A percentile compares a stretch with the other conserved stretches of the same genome.
These are phyloP conservation scores for Coniella lustricola DNA, from an alignment of 2,329 filamentous ascomycete species.

Conservation along the genomic window DNA sequence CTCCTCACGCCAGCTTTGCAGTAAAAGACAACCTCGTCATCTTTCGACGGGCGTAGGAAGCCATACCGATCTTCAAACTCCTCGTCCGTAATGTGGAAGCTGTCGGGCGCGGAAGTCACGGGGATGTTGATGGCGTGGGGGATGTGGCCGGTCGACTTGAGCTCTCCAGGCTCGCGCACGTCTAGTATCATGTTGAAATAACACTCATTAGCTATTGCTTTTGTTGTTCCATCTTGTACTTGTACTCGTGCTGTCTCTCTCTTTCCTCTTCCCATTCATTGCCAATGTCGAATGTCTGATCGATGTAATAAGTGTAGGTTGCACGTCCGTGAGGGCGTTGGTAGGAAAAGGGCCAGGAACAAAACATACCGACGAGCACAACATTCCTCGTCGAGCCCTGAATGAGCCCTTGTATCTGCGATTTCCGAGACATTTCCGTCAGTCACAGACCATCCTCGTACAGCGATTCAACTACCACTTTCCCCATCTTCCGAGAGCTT, in stretches of 20 bases:
- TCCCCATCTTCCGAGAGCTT: too few species aligned
- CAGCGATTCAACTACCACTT: too few species aligned
- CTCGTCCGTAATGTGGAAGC: constrained; percentile 64
- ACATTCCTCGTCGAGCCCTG: constrained; percentile 25
- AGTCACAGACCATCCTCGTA: neutral
- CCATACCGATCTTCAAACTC: constrained; percentile 83
- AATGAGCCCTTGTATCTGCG: constrained; percentile 34
- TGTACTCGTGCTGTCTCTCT: neutral
- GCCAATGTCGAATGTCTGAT: too few species aligned
- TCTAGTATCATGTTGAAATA: constrained; percentile 35
- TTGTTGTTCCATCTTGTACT: neutral
- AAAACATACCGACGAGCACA: constrained; percentile 41
- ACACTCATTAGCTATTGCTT: neutral
- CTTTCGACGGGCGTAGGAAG: constrained; percentile 56
- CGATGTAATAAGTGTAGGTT: too few species aligned
- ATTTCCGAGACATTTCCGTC: neutral
- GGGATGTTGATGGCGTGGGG: constrained; percentile 80
- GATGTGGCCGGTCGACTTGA: constrained; percentile 60
- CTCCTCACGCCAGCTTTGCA: constrained; percentile 89
- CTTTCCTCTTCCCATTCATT: neutral
- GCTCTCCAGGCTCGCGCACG: constrained; percentile 66
- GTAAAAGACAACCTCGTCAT: constrained; percentile 69
- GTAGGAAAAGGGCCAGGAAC: neutral
- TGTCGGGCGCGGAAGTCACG: constrained; percentile 67
- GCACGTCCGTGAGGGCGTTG: too few species aligned